Evolutionary conservation across 768 basidiomycete genomes (phyloP).

Genomic region (Saitozyma podzolica): DNA sequence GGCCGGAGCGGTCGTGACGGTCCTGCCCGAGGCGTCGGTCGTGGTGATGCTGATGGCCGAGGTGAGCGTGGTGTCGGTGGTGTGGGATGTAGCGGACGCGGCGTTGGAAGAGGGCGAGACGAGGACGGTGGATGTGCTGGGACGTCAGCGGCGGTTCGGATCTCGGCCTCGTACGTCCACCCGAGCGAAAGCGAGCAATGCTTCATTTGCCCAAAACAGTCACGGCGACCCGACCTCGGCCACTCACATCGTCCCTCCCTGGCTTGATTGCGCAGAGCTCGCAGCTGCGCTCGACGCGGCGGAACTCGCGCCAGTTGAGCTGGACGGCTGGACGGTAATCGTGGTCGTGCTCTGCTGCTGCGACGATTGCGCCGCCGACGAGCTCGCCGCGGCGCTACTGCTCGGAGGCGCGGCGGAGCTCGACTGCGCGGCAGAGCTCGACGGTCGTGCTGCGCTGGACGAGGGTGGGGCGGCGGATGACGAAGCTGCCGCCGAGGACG

Average conservation of each 20-base stretch:
- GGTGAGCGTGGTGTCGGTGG: conserved; percentile 31
- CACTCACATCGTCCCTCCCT: not conserved
- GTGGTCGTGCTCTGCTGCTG: conserved; percentile 18
- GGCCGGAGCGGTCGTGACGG: conserved; percentile 40
- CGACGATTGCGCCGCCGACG: conserved; percentile 7
- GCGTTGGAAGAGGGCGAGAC: conserved; percentile 17
- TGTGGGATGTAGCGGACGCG: conserved; percentile 10
- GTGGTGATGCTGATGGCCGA: conserved; percentile 43
- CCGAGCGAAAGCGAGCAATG: not conserved
- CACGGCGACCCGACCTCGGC: not conserved
- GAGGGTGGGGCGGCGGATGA: conserved; percentile 8
- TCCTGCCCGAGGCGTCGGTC: conserved; percentile 37
- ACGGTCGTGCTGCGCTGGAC: not conserved
- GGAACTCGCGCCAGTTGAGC: conserved; percentile 5
- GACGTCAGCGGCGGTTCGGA: too few species aligned
- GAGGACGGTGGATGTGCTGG: conserved; percentile 32
- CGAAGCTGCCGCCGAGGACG: conserved; percentile 1
- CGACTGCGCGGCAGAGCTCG: conserved; percentile 1
- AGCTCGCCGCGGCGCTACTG: not conserved
- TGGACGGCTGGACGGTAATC: conserved; percentile 21
- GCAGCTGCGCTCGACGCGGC: conserved; percentile 6
- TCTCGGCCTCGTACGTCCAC: not conserved
- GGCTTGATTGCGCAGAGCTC: conserved; percentile 8
- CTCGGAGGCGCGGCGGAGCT: not conserved
- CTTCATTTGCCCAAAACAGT: not conserved